Evolutionary conservation across 2,329 filamentous ascomycete species (phyloP), one percentile per base, ranked within the genome.

Genomic region (Sarocladium strictum): DNA sequence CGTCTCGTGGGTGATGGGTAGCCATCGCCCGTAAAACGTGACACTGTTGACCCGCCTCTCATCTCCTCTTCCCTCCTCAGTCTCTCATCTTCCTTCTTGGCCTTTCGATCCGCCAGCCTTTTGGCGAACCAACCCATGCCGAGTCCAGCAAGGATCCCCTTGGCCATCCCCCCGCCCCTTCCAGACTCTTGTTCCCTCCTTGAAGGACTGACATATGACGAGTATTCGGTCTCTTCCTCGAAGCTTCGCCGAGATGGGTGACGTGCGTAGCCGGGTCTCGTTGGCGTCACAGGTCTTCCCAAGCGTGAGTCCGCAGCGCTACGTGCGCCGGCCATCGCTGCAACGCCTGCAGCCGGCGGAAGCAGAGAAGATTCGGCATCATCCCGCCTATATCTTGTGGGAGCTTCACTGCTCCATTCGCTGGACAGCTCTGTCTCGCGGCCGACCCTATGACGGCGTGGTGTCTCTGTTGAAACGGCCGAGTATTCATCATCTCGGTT

Each of bases 1-100:
- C 61, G 71, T 49, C 77, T 70, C 0, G 73, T 67, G 2, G 80
- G 77, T 15, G 76, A 76, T 2, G 74, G 72, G 57, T 79, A 75
- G 24, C 85, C 85, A 64, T 91, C 88, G 26, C 83, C 87, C 2
- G 87, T 90, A 58, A 82, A 90, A 61, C 77, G 77, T 21, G 84
- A 81, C n/a, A 79, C 76, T 29, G 78, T 78, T 33, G 80, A 81
- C 4, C 88, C 79, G 21, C 83, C 80, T 53, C 83, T 78, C 59
- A 71, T 61, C 2, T 84, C 76, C 54, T 85, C 80, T 67, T 83
- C 66, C 4, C 76, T 70, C 32, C 64, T 64, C 3, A 71, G 35
- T 37, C 78, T 71, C 27, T 76, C 76, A 51, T 76, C 78, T 57
- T 78, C 78, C 53, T 72, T 71, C 57, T 63, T 73, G 56, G 72